Conservation (phyloP, 768 basidiomycete genomes). For the Punctularia strigosozonata region DNA sequence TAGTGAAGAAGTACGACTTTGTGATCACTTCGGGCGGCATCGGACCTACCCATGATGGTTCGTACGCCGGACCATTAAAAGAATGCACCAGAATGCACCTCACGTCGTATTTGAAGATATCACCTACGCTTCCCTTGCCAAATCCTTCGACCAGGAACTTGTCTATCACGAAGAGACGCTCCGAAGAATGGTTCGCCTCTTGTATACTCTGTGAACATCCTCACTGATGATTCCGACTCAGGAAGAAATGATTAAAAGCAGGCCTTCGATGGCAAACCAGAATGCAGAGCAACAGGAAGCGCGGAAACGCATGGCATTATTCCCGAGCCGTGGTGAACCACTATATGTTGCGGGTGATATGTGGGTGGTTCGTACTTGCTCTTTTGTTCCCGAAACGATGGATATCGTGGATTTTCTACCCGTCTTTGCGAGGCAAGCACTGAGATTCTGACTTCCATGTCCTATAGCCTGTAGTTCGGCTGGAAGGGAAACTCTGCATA, state of each 20-base stretch:
- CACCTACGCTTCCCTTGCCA: constrained; percentile 80
- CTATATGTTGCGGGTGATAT: constrained; percentile 70
- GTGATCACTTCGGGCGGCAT: constrained; percentile 89
- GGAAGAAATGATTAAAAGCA: constrained; percentile 43
- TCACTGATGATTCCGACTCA: no score
- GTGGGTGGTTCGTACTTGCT: constrained; percentile 59
- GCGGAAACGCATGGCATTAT: constrained; percentile 80
- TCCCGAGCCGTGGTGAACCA: constrained; percentile 70
- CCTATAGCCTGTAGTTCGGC: constrained; percentile 68
- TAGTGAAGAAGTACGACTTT: constrained; percentile 77
- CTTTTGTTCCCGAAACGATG: no score
- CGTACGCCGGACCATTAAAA: constrained; percentile 8
- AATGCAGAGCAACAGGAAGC: constrained; percentile 68
- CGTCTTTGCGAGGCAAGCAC: not conserved
- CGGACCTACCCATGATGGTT: constrained; percentile 84
- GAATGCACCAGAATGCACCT: not conserved
- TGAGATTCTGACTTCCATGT: not conserved
- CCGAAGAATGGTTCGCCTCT: constrained; percentile 55
- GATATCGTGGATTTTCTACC: no score
- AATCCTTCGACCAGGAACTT: constrained; percentile 66
- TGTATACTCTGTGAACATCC: no score
- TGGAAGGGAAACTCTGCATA: constrained; percentile 79
- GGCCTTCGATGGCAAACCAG: constrained; percentile 47
- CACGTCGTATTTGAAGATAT: constrained; percentile 42
- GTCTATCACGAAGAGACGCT: constrained; percentile 71